Evolutionary conservation across 2,329 filamentous ascomycete genomes (phyloP), one percentile per base, ranked within the genome.

Genomic region (Phialemonium atrogriseum): DNA sequence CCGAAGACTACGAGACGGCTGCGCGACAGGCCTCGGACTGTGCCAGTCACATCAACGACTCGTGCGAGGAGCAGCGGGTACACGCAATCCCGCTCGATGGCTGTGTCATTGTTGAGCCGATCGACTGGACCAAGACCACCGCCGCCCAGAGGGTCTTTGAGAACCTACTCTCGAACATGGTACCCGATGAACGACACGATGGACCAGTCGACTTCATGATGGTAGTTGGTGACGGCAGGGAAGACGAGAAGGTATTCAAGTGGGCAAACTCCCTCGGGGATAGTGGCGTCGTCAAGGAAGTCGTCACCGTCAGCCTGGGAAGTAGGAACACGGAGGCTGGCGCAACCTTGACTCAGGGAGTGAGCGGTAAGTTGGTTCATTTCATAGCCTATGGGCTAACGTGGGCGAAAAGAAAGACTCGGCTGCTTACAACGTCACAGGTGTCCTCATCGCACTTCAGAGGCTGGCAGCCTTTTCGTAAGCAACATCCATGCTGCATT

Each of bases 31-130:
- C 87, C 0, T 83, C 81, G 13, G 89, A 96, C 52, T 94, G 87
- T 49, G 86, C 86, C 1, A 88, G 84, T 40, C 88, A 95, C 48
- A 91, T 96, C 66, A 96, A 96, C 51, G 88, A 94, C 50, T 84
- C 86, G 0, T 94, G 87, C 52, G 80, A 86, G 51, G 75, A 72
- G 34, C 84, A 93, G 56, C 73, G 78, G 19, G 82, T 96, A 5
- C 85, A 87, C 49, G 89, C 89, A 5, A 74, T 94, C 12, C 80
- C 84, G 2, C 66, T 85, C 10, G 84, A 91, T 35, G 77, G 84
- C 19, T 82, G 79, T 24, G 77, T 96, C 30, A 68, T 88, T 9
- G 85, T 95, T 11, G 88, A 94, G 53, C 82, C 86, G 5, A 71
- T 82, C 24, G 80, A 87, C 51, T 93, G 82, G 67, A 91, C 84